phyloP scores from a whole-genome alignment of 2,329 filamentous ascomycete species.

The Blastomyces silverae region DNA sequence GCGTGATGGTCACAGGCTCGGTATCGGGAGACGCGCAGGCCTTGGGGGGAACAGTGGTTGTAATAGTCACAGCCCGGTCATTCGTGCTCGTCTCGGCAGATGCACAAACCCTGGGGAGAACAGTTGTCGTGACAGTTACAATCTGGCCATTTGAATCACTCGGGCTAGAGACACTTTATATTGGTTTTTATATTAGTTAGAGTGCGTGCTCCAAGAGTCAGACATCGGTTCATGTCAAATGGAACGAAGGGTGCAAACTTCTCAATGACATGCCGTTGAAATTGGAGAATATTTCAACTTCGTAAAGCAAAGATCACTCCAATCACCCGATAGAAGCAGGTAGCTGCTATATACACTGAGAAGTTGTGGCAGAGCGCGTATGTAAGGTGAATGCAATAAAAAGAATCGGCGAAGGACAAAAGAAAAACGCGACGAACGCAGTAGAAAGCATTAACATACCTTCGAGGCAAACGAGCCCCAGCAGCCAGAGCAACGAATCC shows the following conservation, averaged over 20 bases:
- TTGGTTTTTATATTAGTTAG: conserved; percentile 1
- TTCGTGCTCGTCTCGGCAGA: background rate
- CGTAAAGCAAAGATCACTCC: background rate
- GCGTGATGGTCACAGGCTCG: background rate
- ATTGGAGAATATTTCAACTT: background rate
- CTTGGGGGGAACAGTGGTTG: background rate
- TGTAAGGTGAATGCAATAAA: background rate
- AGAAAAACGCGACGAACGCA: background rate
- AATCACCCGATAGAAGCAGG: background rate
- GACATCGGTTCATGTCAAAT: background rate
- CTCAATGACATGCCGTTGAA: background rate
- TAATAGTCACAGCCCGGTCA: background rate
- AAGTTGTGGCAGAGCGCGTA: background rate
- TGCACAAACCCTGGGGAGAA: background rate
- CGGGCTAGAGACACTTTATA: background rate
- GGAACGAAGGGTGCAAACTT: background rate
- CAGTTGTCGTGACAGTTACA: conserved; percentile 7
- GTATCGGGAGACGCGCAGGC: background rate
- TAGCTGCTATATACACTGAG: background rate
- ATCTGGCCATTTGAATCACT: background rate
- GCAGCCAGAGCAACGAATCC: conserved; percentile 9
- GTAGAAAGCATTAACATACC: conserved; percentile 8
- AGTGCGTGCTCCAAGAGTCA: background rate
- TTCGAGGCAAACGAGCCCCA: conserved; percentile 12
- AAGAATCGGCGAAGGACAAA: background rate